Evolutionary conservation across 2,329 filamentous ascomycete genomes (phyloP).

Genomic region (Truncatella angustata): DNA sequence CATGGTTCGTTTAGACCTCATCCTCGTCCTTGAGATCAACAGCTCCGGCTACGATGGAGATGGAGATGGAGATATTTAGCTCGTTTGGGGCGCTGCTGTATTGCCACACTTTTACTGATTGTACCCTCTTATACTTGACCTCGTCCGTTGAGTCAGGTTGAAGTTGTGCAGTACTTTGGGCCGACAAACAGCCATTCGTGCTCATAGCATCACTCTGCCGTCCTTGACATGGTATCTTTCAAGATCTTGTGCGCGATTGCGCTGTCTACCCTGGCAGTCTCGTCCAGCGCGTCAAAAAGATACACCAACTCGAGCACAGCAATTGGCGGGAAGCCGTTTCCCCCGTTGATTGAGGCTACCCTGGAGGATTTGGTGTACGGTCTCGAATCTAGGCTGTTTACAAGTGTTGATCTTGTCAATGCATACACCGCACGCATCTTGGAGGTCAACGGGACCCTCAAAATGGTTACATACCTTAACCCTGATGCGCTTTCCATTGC

Average conservation of each 20-base stretch:
- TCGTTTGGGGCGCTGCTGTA: not conserved
- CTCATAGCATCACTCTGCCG: not conserved
- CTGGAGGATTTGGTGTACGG: conserved; percentile 23
- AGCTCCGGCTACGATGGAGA: not conserved
- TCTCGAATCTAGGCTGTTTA: conserved; percentile 24
- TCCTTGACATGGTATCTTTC: not conserved
- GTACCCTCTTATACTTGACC: not conserved
- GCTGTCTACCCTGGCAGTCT: not conserved
- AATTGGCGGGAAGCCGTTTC: conserved; percentile 12
- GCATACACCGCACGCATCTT: conserved; percentile 32
- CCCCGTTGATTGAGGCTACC: conserved; percentile 19
- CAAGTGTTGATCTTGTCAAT: conserved; percentile 28
- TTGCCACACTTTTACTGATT: not conserved
- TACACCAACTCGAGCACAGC: conserved; percentile 7
- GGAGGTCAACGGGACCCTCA: conserved; percentile 31
- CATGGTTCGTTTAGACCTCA: not conserved
- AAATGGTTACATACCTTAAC: conserved; percentile 34
- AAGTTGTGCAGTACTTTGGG: not conserved
- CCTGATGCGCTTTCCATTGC: conserved; percentile 38
- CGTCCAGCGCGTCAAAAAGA: not conserved
- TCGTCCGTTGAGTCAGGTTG: not conserved
- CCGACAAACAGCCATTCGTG: not conserved
- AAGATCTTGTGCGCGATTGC: conserved; percentile 1
- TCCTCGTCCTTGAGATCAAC: not conserved
- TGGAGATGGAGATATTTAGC: not conserved